phyloP scores from a whole-genome alignment of 108 stramenopile genomes.

The Chaetoceros tenuissimus region DNA sequence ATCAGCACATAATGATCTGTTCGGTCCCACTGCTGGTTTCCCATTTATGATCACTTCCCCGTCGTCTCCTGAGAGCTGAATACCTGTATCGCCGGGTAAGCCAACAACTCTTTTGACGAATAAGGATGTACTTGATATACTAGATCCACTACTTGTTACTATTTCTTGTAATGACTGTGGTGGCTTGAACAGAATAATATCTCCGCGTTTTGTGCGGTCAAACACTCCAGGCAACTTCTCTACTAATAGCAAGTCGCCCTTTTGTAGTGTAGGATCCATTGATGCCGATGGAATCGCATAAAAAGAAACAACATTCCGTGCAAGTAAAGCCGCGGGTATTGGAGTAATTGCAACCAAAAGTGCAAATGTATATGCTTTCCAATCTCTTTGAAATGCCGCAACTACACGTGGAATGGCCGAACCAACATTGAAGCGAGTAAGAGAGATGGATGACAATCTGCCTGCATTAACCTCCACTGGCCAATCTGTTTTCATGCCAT shows the following conservation, averaged over 20 bases:
- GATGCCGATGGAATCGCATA: slow-evolving; percentile 32
- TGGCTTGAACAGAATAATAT: slow-evolving; percentile 45
- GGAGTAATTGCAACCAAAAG: slow-evolving; percentile 37
- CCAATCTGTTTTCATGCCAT: slow-evolving; percentile 28
- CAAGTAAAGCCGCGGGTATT: slow-evolving; percentile 19
- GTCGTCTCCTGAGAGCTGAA: slow-evolving; percentile 17
- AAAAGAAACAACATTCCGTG: slow-evolving; percentile 22
- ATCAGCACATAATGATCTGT: slow-evolving; percentile 21
- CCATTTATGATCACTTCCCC: too few relatives aligned
- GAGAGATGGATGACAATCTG: slow-evolving; percentile 14
- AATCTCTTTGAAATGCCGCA: slow-evolving; percentile 37
- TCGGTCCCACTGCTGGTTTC: slow-evolving; percentile 17
- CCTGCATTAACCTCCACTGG: slow-evolving; percentile 34
- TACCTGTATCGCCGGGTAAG: slow-evolving; percentile 24
- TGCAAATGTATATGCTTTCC: too few relatives aligned
- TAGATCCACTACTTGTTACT: slow-evolving; percentile 16
- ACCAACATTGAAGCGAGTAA: slow-evolving; percentile 29
- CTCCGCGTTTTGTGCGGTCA: slow-evolving; percentile 23
- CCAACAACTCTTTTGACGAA: slow-evolving; percentile 34
- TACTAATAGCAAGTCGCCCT: slow-evolving; percentile 38
- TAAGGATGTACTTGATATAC: slow-evolving; percentile 21
- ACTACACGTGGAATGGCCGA: slow-evolving; percentile 28
- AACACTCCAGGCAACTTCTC: slow-evolving; percentile 38
- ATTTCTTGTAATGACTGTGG: slow-evolving; percentile 31
- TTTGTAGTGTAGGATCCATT: slow-evolving; percentile 41